phyloP scores from a whole-genome alignment of 305 asterid genomes.

The Rubia peregrina region DNA sequence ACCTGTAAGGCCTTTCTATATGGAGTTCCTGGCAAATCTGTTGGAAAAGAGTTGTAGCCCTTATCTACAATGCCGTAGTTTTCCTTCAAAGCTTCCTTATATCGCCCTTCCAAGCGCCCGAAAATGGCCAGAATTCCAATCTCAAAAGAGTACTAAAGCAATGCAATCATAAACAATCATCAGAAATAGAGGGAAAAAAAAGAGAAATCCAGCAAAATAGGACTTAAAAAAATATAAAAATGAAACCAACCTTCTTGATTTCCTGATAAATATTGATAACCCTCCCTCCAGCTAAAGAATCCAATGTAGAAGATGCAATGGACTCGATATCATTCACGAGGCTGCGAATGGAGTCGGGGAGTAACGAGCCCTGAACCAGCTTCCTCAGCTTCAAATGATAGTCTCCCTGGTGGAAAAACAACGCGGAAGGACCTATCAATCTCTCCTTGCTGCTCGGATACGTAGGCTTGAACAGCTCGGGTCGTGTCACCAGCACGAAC shows the following conservation, averaged over 20 bases:
- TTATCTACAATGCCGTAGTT: slow-evolving; percentile 48
- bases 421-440: slow-evolving; percentile 67
- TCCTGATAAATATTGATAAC: slow-evolving; percentile 47
- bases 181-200: neutral
- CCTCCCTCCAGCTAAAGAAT: slow-evolving; percentile 38
- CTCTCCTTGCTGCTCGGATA: slow-evolving; percentile 74
- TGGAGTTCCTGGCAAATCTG: slow-evolving; percentile 51
- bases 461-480: slow-evolving; percentile 79
- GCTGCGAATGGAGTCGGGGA: slow-evolving; percentile 50
- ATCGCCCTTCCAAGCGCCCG: slow-evolving; percentile 44
- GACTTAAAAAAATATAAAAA: neutral
- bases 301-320: slow-evolving; percentile 39
- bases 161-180: neutral
- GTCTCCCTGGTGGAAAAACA: slow-evolving; percentile 73
- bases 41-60: slow-evolving; percentile 84
- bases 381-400: slow-evolving; percentile 64
- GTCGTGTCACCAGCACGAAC: slow-evolving; percentile 53
- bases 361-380: slow-evolving; percentile 46
- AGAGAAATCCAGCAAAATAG: neutral
- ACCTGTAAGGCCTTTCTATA: slow-evolving; percentile 60
- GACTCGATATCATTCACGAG: slow-evolving; percentile 39
- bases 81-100: slow-evolving; percentile 55
- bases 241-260: slow-evolving; percentile 56
- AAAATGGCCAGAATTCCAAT: slow-evolving; percentile 64
- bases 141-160: slow-evolving; percentile 61